These are phyloP conservation scores for Coemansia umbellata DNA, from an alignment of 192 early-diverging fungal genomes.

Conservation along the genomic window DNA sequence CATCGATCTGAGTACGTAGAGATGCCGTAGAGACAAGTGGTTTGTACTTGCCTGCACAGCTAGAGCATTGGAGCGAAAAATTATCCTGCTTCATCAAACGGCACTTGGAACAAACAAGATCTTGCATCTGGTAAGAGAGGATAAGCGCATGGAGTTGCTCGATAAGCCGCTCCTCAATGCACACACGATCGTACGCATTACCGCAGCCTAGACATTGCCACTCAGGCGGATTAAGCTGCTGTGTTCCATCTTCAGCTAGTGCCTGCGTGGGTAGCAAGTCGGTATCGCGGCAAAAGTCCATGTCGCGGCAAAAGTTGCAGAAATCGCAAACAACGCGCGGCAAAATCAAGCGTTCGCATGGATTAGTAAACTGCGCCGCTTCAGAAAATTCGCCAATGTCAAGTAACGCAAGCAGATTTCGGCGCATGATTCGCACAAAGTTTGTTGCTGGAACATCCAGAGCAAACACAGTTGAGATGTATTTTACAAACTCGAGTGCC, in stretches of 20 bases:
- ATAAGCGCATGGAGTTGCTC: slow-evolving; percentile 64
- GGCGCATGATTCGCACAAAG: slow-evolving; percentile 77
- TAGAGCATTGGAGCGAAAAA: slow-evolving; percentile 63
- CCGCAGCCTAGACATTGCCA: slow-evolving; percentile 81
- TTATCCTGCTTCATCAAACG: slow-evolving; percentile 76
- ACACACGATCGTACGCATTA: slow-evolving; percentile 69
- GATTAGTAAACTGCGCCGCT: slow-evolving; percentile 75
- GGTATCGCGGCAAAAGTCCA: slow-evolving; percentile 87
- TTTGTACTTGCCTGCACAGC: slow-evolving; percentile 65
- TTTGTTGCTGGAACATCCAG: slow-evolving; percentile 69
- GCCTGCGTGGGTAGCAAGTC: slow-evolving; percentile 58
- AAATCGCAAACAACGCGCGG: slow-evolving; percentile 81
- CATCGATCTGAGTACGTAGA: slow-evolving; percentile 20
- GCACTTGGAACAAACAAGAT: slow-evolving; percentile 79
- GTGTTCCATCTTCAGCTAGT: slow-evolving; percentile 1
- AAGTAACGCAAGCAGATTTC: slow-evolving; percentile 70
- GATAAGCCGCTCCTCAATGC: slow-evolving; percentile 82
- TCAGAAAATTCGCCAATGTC: slow-evolving; percentile 77
- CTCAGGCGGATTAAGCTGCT: slow-evolving; percentile 2
- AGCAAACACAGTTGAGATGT: slow-evolving; percentile 68
- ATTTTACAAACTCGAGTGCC: slow-evolving; percentile 82
- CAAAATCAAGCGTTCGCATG: slow-evolving; percentile 75
- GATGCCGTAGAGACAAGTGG: slow-evolving; percentile 1
- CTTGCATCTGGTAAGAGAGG: slow-evolving; percentile 84
- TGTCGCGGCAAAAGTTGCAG: slow-evolving; percentile 79